These are phyloP conservation scores for Cerrena zonata DNA, from an alignment of 1,284 basidiomycete genomes.

Conservation along the genomic window DNA sequence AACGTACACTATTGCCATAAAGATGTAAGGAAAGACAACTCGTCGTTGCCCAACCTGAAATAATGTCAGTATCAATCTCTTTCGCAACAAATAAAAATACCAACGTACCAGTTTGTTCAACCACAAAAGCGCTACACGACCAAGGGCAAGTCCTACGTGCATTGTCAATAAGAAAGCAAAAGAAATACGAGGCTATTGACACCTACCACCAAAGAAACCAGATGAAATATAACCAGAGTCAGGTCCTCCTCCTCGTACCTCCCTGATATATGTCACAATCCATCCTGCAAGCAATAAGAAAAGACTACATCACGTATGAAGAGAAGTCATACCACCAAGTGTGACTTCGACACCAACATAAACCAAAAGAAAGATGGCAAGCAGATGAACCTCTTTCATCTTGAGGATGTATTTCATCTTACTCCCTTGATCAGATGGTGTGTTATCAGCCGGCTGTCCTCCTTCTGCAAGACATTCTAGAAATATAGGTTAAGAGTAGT, in stretches of 20 bases:
- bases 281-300: constrained; percentile 31
- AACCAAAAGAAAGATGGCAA: constrained; percentile 39
- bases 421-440: constrained; percentile 12
- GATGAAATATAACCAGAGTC: constrained; percentile 46
- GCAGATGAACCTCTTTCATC: constrained; percentile 32
- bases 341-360: constrained; percentile 47
- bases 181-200: background rate
- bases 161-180: background rate
- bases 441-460: background rate
- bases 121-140: constrained; percentile 41
- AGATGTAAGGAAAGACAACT: constrained; percentile 34
- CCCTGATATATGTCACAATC: constrained; percentile 47
- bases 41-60: constrained; percentile 39
- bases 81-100: background rate
- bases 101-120: constrained; percentile 40
- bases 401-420: constrained; percentile 36
- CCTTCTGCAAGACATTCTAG: background rate
- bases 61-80: background rate
- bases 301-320: too few species aligned
- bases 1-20: constrained; percentile 32
- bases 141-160: constrained; percentile 37
- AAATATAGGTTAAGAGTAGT: background rate
- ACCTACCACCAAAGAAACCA: constrained; percentile 46
- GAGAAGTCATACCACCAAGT: constrained; percentile 34
- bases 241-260: constrained; percentile 40